Evolutionary conservation across 345 rosid species (phyloP).

Genomic region (Nasturtium officinale): DNA sequence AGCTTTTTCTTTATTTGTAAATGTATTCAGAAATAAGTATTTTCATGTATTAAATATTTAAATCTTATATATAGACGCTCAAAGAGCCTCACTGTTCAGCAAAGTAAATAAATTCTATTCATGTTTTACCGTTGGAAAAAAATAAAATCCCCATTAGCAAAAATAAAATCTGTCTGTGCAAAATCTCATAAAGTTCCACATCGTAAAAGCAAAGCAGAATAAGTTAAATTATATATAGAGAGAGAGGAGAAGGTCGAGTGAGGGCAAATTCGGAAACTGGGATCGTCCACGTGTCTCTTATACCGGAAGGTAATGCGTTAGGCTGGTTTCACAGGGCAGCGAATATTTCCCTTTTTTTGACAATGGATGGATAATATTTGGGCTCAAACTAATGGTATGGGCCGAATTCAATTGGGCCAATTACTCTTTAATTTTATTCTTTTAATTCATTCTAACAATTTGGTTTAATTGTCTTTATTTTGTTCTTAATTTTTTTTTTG

Average conservation of each 20-base stretch:
- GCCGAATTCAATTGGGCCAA: neutral
- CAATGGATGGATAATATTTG: neutral
- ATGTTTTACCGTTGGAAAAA: neutral
- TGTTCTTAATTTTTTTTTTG: no score
- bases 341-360: no score
- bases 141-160: no score
- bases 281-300: neutral
- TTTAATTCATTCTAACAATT: no score
- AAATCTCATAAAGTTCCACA: constrained; percentile 12
- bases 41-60: neutral
- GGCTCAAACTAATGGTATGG: neutral
- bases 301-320: no score
- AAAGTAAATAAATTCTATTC: neutral
- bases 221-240: neutral
- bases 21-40: neutral
- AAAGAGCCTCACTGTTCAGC: neutral
- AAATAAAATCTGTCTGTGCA: neutral
- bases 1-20: no score
- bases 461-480: no score
- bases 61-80: no score
- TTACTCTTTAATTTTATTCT: neutral
- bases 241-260: neutral
- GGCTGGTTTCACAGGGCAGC: no score
- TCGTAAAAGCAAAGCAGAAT: neutral
- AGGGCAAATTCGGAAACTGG: neutral